Evolutionary conservation across 768 basidiomycete genomes (phyloP).

Genomic region (Lactifluus volemus): DNA sequence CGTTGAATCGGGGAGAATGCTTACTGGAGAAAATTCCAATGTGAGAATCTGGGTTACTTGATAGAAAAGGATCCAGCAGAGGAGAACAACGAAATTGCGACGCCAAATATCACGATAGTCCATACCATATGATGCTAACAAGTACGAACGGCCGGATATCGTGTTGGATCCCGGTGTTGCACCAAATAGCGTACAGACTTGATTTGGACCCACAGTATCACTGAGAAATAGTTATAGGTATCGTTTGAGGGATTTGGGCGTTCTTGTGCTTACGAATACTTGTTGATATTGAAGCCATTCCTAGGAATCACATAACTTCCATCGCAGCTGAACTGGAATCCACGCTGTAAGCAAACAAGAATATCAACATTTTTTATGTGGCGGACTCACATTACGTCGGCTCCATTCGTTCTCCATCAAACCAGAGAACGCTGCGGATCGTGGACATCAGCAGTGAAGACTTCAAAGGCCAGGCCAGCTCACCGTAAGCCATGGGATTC

Average conservation of each 20-base stretch:
- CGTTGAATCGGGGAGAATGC: constrained; percentile 14
- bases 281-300: constrained; percentile 43
- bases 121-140: constrained; percentile 46
- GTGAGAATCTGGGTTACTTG: constrained; percentile 57
- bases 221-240: not conserved
- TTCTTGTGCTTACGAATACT: constrained; percentile 48
- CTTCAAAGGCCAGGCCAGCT: constrained; percentile 7
- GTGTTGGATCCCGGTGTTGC: constrained; percentile 43
- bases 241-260: constrained; percentile 10
- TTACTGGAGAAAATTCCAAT: constrained; percentile 56
- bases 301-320: constrained; percentile 58
- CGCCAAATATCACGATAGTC: constrained; percentile 49
- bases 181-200: constrained; percentile 74
- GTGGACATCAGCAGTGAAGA: not conserved
- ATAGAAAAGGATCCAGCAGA: constrained; percentile 67
- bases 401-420: constrained; percentile 84
- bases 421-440: constrained; percentile 53
- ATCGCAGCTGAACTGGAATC: constrained; percentile 48
- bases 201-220: constrained; percentile 51
- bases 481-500: constrained; percentile 69
- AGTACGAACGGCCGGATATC: constrained; percentile 54
- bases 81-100: constrained; percentile 58
- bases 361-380: not conserved
- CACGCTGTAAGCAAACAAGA: constrained; percentile 3
- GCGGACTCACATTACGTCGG: constrained; percentile 44